A percentile compares a stretch with the other conserved stretches of the same genome.
Evolutionary conservation across 2,329 filamentous ascomycete genomes (phyloP).

Genomic region (Cladosporium sp.): DNA sequence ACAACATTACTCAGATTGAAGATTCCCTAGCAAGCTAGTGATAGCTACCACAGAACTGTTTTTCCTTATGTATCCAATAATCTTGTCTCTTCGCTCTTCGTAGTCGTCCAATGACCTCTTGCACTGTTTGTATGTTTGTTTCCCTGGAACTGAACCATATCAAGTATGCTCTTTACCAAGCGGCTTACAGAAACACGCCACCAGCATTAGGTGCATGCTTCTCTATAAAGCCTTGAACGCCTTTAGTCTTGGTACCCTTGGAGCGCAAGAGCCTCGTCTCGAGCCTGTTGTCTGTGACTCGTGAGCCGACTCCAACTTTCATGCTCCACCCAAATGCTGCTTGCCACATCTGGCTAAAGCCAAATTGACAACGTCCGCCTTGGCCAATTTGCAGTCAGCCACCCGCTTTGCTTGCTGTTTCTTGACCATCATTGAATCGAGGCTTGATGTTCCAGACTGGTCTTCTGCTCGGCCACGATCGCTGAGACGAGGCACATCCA

Average conservation of each 20-base stretch:
- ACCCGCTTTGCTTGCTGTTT: conserved; percentile 5
- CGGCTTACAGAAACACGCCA: neutral
- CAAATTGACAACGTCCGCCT: neutral
- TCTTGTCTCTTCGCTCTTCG: neutral
- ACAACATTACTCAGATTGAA: conserved; percentile 1
- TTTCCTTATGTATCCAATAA: conserved; percentile 1
- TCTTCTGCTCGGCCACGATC: neutral
- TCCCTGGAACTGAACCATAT: neutral
- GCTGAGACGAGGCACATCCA: neutral
- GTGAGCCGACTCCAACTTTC: neutral
- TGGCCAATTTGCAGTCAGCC: neutral
- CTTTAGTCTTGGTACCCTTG: too few species aligned
- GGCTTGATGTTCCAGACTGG: neutral
- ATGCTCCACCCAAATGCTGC: neutral
- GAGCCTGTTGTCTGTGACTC: neutral
- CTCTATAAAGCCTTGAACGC: too few species aligned
- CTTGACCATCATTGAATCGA: neutral
- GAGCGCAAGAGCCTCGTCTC: neutral
- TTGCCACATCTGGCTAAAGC: neutral
- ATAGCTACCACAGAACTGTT: neutral
- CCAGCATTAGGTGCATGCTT: neutral
- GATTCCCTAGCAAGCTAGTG: neutral
- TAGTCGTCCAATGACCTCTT: neutral
- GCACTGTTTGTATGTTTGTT: neutral
- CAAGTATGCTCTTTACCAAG: neutral